Conservation (phyloP, 1,284 basidiomycete species). For the Pyrrhoderma lamaoense region DNA sequence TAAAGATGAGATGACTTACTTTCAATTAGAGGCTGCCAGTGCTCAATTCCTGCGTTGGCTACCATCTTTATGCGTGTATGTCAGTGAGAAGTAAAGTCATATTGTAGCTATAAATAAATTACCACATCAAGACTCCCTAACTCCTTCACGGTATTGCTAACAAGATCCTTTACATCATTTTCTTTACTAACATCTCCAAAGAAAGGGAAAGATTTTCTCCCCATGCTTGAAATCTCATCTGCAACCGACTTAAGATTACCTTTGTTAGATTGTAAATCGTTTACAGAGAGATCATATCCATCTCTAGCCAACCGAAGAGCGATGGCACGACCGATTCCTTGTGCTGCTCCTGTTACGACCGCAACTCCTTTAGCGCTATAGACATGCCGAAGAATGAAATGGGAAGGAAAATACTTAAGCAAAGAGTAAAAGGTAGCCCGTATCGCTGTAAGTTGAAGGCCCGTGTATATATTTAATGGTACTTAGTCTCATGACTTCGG, state of each 20-base stretch:
- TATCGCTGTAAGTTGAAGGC: too few species aligned
- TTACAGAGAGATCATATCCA: constrained; percentile 19
- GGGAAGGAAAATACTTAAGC: neutral
- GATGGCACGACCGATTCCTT: constrained; percentile 23
- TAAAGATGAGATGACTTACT: constrained; percentile 1
- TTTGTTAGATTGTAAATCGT: constrained; percentile 18
- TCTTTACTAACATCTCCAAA: constrained; percentile 22
- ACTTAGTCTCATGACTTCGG: too few species aligned
- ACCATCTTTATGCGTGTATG: constrained; percentile 17
- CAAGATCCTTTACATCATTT: constrained; percentile 18
- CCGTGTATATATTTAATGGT: too few species aligned
- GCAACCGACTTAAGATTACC: constrained; percentile 8
- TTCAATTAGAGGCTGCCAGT: neutral
- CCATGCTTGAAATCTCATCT: neutral
- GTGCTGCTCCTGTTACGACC: constrained; percentile 17
- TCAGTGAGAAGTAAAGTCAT: neutral
- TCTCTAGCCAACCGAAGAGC: constrained; percentile 18
- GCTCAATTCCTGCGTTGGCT: constrained; percentile 18
- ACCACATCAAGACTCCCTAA: constrained; percentile 23
- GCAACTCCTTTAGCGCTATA: neutral
- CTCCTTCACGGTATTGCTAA: constrained; percentile 18
- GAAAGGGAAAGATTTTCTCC: constrained; percentile 7
- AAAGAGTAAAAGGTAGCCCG: too few species aligned
- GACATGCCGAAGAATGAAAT: neutral
- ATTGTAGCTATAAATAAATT: neutral